phyloP scores from a whole-genome alignment of 768 basidiomycete species.

The Asterophora parasitica region DNA sequence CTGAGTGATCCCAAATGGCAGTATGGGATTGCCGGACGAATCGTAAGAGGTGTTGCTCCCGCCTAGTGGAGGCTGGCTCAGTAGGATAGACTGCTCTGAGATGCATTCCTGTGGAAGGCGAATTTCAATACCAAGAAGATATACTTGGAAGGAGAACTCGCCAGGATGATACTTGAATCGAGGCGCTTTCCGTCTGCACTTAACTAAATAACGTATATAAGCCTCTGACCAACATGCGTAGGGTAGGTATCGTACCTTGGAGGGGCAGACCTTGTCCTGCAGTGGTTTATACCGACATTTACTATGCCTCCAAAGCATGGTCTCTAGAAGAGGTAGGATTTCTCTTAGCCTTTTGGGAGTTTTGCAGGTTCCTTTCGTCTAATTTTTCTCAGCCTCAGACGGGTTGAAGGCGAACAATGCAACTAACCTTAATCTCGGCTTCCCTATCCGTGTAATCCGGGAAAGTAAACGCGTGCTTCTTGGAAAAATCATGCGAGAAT shows the following conservation, averaged over 20 bases:
- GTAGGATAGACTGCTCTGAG: constrained; percentile 58
- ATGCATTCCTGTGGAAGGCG: constrained; percentile 56
- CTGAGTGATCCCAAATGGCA: constrained; percentile 42
- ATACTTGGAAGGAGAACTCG: constrained; percentile 18
- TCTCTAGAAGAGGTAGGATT: constrained; percentile 48
- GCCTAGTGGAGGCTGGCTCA: constrained; percentile 46
- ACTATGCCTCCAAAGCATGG: constrained; percentile 60
- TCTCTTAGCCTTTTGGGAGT: constrained; percentile 72
- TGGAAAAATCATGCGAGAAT: constrained; percentile 34
- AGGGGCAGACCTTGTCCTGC: constrained; percentile 63
- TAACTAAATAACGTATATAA: constrained; percentile 27
- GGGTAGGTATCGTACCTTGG: constrained; percentile 48
- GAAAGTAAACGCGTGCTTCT: constrained; percentile 28
- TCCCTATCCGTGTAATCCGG: constrained; percentile 61
- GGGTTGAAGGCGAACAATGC: constrained; percentile 1
- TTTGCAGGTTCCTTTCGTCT: constrained; percentile 46
- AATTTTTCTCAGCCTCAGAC: not conserved
- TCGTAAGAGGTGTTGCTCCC: constrained; percentile 45
- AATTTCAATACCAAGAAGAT: constrained; percentile 6
- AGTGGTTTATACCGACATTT: constrained; percentile 70
- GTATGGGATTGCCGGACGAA: constrained; percentile 43
- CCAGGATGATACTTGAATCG: constrained; percentile 64
- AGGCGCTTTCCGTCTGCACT: constrained; percentile 35
- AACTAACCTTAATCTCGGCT: constrained; percentile 59
- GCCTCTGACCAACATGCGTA: not conserved